Evolutionary conservation across 176 grass and related monocot species (phyloP).

Genomic region (Triticum aestivum): IWGSC_CS_RefSeq_v2.1 NC_057806.1:619685501-619686000

Average conservation of each 20-base stretch:
- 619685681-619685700: not conserved
- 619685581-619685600: not conserved
- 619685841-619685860: too few species aligned
- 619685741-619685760: not conserved
- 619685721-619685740: not conserved
- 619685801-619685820: not conserved
- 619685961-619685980: too few species aligned
- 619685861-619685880: too few species aligned
- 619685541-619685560: not conserved
- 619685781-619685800: not conserved
- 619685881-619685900: too few species aligned
- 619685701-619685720: not conserved
- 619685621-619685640: slow-evolving; percentile 1
- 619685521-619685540: too few species aligned
- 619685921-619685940: too few species aligned
- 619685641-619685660: not conserved
- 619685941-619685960: too few species aligned
- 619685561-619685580: not conserved
- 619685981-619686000: too few species aligned
- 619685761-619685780: not conserved
- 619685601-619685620: not conserved
- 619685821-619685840: too few species aligned
- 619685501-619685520: too few species aligned
- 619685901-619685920: too few species aligned
- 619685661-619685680: not conserved